These are phyloP conservation scores for Barnettozyma pratensis DNA, from an alignment of 805 yeast species.

Conservation along the genomic window DNA sequence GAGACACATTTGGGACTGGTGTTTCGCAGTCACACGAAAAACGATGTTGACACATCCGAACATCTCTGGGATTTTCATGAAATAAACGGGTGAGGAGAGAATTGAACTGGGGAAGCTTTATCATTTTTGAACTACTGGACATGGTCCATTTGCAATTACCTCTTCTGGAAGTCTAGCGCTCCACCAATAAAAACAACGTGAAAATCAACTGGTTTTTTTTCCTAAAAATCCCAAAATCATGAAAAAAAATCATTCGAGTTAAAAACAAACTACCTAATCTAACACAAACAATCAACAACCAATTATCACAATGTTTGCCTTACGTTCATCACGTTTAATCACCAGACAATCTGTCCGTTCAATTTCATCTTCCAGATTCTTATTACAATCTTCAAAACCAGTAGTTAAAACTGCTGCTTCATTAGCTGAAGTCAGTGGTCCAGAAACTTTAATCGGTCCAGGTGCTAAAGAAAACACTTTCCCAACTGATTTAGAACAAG, in stretches of 20 bases:
- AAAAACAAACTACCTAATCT: slow-evolving; percentile 1
- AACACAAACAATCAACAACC: neutral
- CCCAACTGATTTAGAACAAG: slow-evolving; percentile 93
- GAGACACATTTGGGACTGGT: neutral
- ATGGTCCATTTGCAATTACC: neutral
- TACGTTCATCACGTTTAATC: slow-evolving; percentile 30
- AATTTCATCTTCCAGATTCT: slow-evolving; percentile 28
- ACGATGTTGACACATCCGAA: neutral
- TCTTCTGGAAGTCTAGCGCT: slow-evolving; percentile 13
- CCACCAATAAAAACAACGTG: slow-evolving; percentile 20
- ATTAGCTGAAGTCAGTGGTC: slow-evolving; percentile 75
- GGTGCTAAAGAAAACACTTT: slow-evolving; percentile 84
- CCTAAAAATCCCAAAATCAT: neutral
- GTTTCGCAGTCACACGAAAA: neutral
- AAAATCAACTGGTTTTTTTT: slow-evolving; percentile 6
- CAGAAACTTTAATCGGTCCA: slow-evolving; percentile 75
- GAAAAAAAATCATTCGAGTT: slow-evolving; percentile 22
- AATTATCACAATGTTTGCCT: slow-evolving; percentile 27
- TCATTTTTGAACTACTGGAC: too few species aligned
- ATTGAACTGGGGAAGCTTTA: neutral
- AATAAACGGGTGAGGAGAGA: neutral
- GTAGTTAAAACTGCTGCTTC: slow-evolving; percentile 52
- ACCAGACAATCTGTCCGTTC: slow-evolving; percentile 29
- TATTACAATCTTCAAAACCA: slow-evolving; percentile 18
- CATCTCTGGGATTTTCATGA: neutral